Evolutionary conservation across 768 basidiomycete genomes (phyloP).

Genomic region (Amanita jacksonii): DNA sequence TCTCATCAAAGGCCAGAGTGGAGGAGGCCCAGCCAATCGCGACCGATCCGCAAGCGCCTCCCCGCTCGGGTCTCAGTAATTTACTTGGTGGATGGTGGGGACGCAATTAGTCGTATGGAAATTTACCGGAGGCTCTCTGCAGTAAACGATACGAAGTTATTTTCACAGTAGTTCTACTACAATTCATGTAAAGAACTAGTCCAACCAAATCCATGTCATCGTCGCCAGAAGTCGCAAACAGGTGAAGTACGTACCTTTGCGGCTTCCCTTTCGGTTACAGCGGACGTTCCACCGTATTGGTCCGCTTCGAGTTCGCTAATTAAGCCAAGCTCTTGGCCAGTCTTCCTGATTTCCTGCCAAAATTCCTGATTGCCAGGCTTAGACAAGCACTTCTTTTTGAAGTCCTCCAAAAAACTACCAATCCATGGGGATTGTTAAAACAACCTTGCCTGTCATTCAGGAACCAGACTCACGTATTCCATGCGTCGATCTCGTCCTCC

Average conservation of each 20-base stretch:
- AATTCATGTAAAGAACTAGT: conserved; percentile 5
- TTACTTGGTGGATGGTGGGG: conserved; percentile 86
- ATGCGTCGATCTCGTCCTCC: conserved; percentile 79
- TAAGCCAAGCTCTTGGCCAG: conserved; percentile 47
- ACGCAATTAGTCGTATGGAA: conserved; percentile 15
- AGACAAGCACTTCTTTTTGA: conserved; percentile 46
- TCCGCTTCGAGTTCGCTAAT: conserved; percentile 58
- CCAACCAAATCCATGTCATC: no score
- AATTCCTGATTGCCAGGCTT: conserved; percentile 57
- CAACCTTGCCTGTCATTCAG: not conserved
- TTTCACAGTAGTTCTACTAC: not conserved
- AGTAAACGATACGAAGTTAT: no score
- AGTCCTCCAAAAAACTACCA: conserved; percentile 48
- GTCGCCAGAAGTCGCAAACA: no score
- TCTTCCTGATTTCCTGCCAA: conserved; percentile 46
- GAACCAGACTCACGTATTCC: conserved; percentile 52
- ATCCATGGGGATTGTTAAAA: not conserved
- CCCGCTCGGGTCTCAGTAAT: conserved; percentile 48
- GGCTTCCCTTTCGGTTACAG: conserved; percentile 44
- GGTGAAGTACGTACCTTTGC: conserved; percentile 34
- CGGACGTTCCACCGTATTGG: conserved; percentile 46
- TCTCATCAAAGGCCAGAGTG: conserved; percentile 41
- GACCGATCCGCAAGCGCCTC: conserved; percentile 36
- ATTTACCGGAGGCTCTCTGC: no score
- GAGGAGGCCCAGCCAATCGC: conserved; percentile 44